Base-by-base conservation (phyloP, 2,329 filamentous ascomycete species). In the Xylaria sp. region DNA sequence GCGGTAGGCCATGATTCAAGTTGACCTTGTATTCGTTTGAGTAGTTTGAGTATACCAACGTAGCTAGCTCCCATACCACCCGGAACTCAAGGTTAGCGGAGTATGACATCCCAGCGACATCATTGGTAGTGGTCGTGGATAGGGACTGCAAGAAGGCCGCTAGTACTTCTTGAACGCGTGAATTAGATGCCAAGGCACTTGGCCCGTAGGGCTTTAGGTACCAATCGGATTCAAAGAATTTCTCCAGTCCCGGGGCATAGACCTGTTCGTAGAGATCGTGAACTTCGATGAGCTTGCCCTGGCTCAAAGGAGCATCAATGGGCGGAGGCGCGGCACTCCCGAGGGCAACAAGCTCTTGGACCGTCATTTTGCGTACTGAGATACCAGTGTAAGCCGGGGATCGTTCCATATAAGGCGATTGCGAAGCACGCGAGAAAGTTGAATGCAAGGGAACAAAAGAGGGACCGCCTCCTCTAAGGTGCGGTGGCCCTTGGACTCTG, bases 141-240 rank as follows among this genome's bases (percentile, higher is more conserved):
- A 87, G 77, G 28, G 82, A 79, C 43, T 81, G 78, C 38, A 93
- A 81, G 68, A 94, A 89, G 15, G 85, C 83, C 5, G 84, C 84
- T 73, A 94, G 86, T 64, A 89, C 84, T 55, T 88, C 86, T 69
- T 90, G 81, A n/a, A 92, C 79, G 28, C 80, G 78, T 28, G 81
- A 78, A 72, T 90, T 81, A 52, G 79, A 77, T 58, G 79, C 79
- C 60, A 87, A 78, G n/a, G 80, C 75, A 61, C 79, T 77, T 14
- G 75, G 64, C 38, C 81, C 82, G 49, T 74, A 74, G 50, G 79
- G 76, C 57, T 77, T 77, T 37, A 81, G 86, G 78, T 92, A 97
- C 94, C 94, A 98, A 28, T 83, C 84, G 6, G 92, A 91, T 75
- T 97, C 94, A 65, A 96, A 85, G 65, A 95, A 89, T 52, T 85